Conservation (phyloP, 352 stramenopile genomes). For the Peronospora farinosa region DNA sequence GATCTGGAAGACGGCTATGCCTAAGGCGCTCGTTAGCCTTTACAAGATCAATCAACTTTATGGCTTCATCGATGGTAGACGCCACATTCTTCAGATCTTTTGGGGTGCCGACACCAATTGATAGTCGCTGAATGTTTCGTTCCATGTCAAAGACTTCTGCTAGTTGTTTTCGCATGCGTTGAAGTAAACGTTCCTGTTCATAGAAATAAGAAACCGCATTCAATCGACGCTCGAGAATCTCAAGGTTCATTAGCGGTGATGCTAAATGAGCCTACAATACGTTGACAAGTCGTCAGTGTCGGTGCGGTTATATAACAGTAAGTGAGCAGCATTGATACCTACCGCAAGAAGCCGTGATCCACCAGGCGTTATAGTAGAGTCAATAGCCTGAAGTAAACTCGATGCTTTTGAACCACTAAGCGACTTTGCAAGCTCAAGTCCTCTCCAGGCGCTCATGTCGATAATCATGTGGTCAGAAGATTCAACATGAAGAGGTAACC, state of each 20-base stretch:
- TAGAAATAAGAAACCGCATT: constrained; percentile 54
- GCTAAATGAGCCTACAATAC: constrained; percentile 48
- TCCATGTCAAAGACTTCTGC: constrained; percentile 65
- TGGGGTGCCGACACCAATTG: constrained; percentile 47
- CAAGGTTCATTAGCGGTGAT: constrained; percentile 54
- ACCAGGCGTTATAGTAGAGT: constrained; percentile 50
- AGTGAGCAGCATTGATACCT: neutral
- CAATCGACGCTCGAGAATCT: constrained; percentile 39
- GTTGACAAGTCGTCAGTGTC: constrained; percentile 1
- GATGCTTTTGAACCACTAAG: constrained; percentile 47
- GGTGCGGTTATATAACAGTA: constrained; percentile 6
- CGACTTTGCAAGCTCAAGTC: constrained; percentile 62
- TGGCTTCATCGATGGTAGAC: constrained; percentile 46
- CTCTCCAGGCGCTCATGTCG: constrained; percentile 63
- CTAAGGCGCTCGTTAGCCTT: constrained; percentile 21
- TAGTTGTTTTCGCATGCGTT: constrained; percentile 46
- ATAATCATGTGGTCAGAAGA: constrained; percentile 77
- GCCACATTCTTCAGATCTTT: constrained; percentile 71
- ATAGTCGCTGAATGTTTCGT: constrained; percentile 60
- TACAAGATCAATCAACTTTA: constrained; percentile 30
- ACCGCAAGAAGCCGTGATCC: constrained; percentile 65
- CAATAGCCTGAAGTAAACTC: constrained; percentile 64
- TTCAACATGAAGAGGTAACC: constrained; percentile 48
- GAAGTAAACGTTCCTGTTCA: constrained; percentile 40
- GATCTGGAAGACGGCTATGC: constrained; percentile 20